phyloP scores from a whole-genome alignment of 495 filamentous ascomycete genomes.

The Evansstolkia leycettana region DNA sequence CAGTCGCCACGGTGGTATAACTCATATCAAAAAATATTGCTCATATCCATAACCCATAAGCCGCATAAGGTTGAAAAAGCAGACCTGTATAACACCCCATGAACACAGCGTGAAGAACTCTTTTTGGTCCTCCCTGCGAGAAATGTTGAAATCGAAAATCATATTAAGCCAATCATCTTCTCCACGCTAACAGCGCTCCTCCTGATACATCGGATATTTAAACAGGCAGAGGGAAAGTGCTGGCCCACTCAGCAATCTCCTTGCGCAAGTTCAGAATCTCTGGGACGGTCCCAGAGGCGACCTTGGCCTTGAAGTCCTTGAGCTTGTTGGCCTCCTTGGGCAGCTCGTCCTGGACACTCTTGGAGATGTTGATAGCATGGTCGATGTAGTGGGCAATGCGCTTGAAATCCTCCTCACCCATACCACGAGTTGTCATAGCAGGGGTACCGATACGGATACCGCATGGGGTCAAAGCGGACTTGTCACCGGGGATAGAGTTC shows the following conservation, averaged over 20 bases:
- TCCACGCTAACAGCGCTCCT: too few species aligned
- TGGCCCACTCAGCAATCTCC: slow-evolving; percentile 83
- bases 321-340: slow-evolving; percentile 98
- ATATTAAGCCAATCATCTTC: too few species aligned
- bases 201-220: slow-evolving; percentile 15
- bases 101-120: slow-evolving; percentile 24
- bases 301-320: slow-evolving; percentile 97
- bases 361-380: slow-evolving; percentile 66
- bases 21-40: slow-evolving; percentile 23
- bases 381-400: slow-evolving; percentile 84
- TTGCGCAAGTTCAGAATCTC: slow-evolving; percentile 74
- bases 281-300: slow-evolving; percentile 59
- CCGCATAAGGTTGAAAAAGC: slow-evolving; percentile 39
- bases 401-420: slow-evolving; percentile 89
- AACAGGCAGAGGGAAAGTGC: slow-evolving; percentile 86
- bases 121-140: slow-evolving; percentile 13
- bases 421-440: slow-evolving; percentile 91
- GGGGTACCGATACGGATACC: slow-evolving; percentile 94
- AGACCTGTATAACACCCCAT: slow-evolving; percentile 33
- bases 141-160: slow-evolving; percentile 17
- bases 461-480: slow-evolving; percentile 86
- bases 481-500: slow-evolving; percentile 96
- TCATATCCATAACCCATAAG: slow-evolving; percentile 28
- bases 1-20: slow-evolving; percentile 21
- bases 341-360: slow-evolving; percentile 67